Percentiles rank a stretch among this genome's conserved stretches.
These are phyloP conservation scores for Monilinia vaccinii-corymbosi DNA, from an alignment of 2,329 filamentous ascomycete genomes.

Conservation along the genomic window DNA sequence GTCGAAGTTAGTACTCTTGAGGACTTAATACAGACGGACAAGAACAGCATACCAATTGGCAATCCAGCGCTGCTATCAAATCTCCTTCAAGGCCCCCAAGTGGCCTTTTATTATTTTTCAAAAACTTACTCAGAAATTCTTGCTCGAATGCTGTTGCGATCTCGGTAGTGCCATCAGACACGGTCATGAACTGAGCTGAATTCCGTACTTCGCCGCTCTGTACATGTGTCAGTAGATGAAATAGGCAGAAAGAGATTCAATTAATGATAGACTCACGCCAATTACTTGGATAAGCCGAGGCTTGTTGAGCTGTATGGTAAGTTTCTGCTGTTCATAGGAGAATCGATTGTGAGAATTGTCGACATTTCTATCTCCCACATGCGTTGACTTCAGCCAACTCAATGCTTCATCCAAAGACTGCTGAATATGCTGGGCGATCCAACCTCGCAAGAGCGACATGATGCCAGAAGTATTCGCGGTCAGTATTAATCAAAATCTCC, in stretches of 20 bases:
- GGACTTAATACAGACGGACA: neutral
- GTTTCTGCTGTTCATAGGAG: neutral
- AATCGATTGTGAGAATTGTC: neutral
- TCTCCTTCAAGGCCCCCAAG: neutral
- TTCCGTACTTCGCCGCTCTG: neutral
- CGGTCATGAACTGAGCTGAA: neutral
- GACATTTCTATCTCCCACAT: neutral
- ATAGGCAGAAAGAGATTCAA: neutral
- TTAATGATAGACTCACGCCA: neutral
- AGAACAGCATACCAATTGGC: conserved; percentile 1
- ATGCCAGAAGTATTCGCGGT: neutral
- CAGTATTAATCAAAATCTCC: neutral
- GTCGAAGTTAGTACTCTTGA: conserved; percentile 3
- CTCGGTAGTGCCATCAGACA: conserved; percentile 1
- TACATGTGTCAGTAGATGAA: neutral
- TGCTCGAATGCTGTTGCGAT: neutral
- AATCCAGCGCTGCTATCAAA: neutral
- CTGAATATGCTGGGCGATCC: conserved; percentile 1
- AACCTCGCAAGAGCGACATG: conserved; percentile 1
- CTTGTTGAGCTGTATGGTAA: neutral
- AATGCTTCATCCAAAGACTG: neutral
- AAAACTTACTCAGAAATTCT: neutral
- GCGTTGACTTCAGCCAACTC: neutral
- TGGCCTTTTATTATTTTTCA: conserved; percentile 1
- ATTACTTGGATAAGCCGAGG: neutral